Percentiles rank a stretch among this genome's conserved stretches.
phyloP scores from a whole-genome alignment of 2,329 filamentous ascomycete genomes.

The Diaporthe vaccinii region DNA sequence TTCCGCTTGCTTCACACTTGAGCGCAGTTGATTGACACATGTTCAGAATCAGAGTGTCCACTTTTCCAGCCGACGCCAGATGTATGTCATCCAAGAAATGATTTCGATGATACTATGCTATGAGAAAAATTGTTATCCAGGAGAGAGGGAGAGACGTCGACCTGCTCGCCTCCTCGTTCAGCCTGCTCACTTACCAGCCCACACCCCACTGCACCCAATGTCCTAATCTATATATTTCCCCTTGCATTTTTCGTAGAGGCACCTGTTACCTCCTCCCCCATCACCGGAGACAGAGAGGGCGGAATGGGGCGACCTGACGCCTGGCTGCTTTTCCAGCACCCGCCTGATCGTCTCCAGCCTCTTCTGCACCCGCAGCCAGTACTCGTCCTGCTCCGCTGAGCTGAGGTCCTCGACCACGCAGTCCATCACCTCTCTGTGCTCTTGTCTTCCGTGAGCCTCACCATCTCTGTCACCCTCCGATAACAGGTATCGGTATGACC shows the following conservation, averaged over 20 bases:
- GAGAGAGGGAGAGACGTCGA: conserved; percentile 30
- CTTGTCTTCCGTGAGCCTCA: not conserved
- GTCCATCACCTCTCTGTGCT: conserved; percentile 8
- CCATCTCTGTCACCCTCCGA: conserved; percentile 11
- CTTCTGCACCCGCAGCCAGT: conserved; percentile 34
- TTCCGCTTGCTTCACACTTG: not conserved
- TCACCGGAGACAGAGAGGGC: conserved; percentile 13
- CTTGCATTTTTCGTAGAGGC: conserved; percentile 6
- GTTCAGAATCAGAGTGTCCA: not conserved
- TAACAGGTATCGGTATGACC: conserved; percentile 18
- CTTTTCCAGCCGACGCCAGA: not conserved
- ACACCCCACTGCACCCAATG: not conserved
- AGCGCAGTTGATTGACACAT: not conserved
- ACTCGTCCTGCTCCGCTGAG: conserved; percentile 23
- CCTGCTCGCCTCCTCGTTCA: conserved; percentile 25
- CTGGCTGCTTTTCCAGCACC: conserved; percentile 21
- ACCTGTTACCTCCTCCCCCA: not conserved
- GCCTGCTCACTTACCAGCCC: conserved; percentile 7
- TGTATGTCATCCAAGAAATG: conserved; percentile 14
- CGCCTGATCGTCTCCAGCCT: conserved; percentile 27
- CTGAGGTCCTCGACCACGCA: conserved; percentile 27
- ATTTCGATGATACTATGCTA: conserved; percentile 35
- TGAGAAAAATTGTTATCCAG: conserved; percentile 33
- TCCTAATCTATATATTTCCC: not conserved
- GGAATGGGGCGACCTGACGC: not conserved